phyloP scores from a whole-genome alignment of 2,329 filamentous ascomycete species.

The Venturia effusa region DNA sequence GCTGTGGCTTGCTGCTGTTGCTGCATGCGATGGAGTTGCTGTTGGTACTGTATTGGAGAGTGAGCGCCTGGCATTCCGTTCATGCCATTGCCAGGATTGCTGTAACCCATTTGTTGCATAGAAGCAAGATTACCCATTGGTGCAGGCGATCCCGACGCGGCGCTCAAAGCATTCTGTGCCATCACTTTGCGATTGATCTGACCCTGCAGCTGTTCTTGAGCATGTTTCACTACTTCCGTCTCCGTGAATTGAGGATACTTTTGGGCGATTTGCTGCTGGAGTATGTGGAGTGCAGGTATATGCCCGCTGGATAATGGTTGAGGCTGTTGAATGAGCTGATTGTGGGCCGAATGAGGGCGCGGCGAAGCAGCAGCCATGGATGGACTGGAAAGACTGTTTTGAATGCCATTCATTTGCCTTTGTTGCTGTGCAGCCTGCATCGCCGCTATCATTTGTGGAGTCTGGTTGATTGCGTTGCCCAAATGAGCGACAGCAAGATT shows the following conservation, averaged over 20 bases:
- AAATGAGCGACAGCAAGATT: constrained; percentile 13
- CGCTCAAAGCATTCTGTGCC: constrained; percentile 27
- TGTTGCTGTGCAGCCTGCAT: constrained; percentile 18
- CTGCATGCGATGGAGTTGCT: not conserved
- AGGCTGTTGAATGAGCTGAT: constrained; percentile 23
- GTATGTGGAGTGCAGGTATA: constrained; percentile 43
- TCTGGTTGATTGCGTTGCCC: constrained; percentile 20
- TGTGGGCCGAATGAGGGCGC: constrained; percentile 13
- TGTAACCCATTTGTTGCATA: constrained; percentile 3
- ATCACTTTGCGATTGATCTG: constrained; percentile 21
- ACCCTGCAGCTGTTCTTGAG: constrained; percentile 38
- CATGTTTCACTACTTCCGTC: constrained; percentile 43
- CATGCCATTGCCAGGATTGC: not conserved
- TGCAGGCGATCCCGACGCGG: constrained; percentile 18
- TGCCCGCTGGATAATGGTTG: constrained; percentile 42
- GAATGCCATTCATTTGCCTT: constrained; percentile 16
- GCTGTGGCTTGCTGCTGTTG: constrained; percentile 10
- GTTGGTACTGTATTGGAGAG: constrained; percentile 7
- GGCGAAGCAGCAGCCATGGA: constrained; percentile 12
- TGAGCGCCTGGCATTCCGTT: constrained; percentile 5
- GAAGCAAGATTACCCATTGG: not conserved
- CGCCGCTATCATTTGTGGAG: constrained; percentile 22
- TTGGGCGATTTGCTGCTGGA: constrained; percentile 41
- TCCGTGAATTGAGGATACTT: constrained; percentile 40
- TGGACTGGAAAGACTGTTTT: constrained; percentile 12